These are phyloP conservation scores for Aureococcus anophagefferens DNA, from an alignment of 108 stramenopile genomes.

Conservation along the genomic window DNA sequence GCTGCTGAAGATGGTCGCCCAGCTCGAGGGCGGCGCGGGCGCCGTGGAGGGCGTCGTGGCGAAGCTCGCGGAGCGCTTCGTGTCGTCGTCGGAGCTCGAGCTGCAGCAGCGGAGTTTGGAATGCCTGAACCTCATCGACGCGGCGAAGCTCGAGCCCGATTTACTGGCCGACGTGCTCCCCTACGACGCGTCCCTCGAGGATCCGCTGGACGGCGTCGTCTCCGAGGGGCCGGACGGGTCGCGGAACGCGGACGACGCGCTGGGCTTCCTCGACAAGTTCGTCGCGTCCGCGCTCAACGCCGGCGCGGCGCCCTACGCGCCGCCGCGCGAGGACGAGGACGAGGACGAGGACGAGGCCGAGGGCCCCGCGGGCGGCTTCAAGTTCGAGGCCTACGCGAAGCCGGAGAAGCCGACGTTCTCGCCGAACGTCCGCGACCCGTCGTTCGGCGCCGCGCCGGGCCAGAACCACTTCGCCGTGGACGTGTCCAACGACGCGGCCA, in stretches of 20 bases:
- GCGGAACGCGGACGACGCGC: conserved; percentile 71
- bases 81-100: conserved; percentile 69
- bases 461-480: too few relatives aligned
- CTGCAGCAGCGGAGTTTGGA: conserved; percentile 85
- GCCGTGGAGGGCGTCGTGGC: conserved; percentile 66
- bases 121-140: conserved; percentile 66
- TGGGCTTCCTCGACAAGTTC: conserved; percentile 75
- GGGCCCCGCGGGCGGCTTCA: conserved; percentile 51
- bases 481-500: too few relatives aligned
- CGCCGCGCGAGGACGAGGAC: conserved; percentile 73
- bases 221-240: conserved; percentile 29
- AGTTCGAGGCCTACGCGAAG: conserved; percentile 83
- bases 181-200: conserved; percentile 84
- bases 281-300: conserved; percentile 68
- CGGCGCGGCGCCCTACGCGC: conserved; percentile 74
- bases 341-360: conserved; percentile 39
- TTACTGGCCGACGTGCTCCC: conserved; percentile 78
- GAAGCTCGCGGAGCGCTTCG: conserved; percentile 44
- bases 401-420: conserved; percentile 44
- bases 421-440: too few relatives aligned
- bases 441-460: too few relatives aligned
- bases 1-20: conserved; percentile 86
- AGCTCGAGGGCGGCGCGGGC: conserved; percentile 17
- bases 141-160: conserved; percentile 40
- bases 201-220: conserved; percentile 22